Evolutionary conservation across 78 protist species (phyloP).

Genomic region (Chrysochromulina tobinii): DNA sequence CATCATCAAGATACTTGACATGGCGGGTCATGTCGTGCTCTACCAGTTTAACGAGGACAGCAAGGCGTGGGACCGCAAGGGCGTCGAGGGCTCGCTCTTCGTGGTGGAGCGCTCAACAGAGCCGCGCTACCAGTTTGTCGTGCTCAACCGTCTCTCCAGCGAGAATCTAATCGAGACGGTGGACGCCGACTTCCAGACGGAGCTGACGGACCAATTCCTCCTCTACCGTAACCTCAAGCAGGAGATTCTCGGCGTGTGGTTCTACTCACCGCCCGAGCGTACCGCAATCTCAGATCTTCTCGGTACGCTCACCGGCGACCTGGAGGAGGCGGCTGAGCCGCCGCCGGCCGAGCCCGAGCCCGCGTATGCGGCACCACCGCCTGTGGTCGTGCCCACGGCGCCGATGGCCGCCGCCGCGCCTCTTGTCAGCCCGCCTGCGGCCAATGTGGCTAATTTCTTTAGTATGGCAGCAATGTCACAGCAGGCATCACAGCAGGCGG

Average conservation of each 20-base stretch:
- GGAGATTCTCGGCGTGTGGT: slow-evolving; percentile 8
- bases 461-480: not conserved
- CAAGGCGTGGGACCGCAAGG: not conserved
- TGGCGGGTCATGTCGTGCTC: not conserved
- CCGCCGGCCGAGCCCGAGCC: not conserved
- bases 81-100: not conserved
- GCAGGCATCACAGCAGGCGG: not conserved
- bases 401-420: not conserved
- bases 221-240: not conserved
- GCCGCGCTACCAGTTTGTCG: not conserved
- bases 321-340: not conserved
- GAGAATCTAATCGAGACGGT: not conserved
- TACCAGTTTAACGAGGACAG: not conserved
- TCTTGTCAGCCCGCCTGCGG: not conserved
- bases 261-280: slow-evolving; percentile 5
- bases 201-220: not conserved
- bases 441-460: not conserved
- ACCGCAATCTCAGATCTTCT: not conserved
- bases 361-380: not conserved
- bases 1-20: not conserved
- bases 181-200: not conserved
- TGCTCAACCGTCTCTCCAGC: not conserved
- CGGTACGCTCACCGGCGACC: not conserved
- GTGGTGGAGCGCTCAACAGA: not conserved
- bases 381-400: not conserved